Conservation (phyloP, 306 rosid genomes). For the Sophora flavescens region DNA sequence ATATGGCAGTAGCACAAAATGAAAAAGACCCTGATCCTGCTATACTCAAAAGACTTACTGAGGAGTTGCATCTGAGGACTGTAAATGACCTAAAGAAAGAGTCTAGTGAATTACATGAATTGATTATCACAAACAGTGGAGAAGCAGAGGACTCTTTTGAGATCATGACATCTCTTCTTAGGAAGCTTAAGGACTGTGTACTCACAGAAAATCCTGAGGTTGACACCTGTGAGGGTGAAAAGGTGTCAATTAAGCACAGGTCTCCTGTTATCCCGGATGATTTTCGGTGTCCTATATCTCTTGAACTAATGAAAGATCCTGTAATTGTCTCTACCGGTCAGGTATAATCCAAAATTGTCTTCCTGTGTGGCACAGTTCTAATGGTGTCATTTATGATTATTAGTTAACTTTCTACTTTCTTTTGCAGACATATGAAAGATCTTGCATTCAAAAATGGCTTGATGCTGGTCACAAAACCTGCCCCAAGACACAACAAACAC, state of each 20-base stretch:
- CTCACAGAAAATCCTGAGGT: slow-evolving; percentile 65
- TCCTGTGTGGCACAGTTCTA: slow-evolving; percentile 4
- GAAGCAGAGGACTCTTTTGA: slow-evolving; percentile 65
- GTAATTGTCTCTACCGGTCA: slow-evolving; percentile 97
- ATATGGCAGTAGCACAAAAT: slow-evolving; percentile 61
- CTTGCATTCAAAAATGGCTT: slow-evolving; percentile 96
- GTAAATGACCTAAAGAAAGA: slow-evolving; percentile 82
- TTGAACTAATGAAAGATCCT: slow-evolving; percentile 96
- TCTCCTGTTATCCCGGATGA: slow-evolving; percentile 99
- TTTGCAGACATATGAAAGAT: slow-evolving; percentile 91
- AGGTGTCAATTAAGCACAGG: slow-evolving; percentile 70
- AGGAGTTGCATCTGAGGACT: slow-evolving; percentile 77
- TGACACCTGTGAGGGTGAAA: slow-evolving; percentile 59
- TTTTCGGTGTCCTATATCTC: slow-evolving; percentile 96
- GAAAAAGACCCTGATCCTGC: slow-evolving; percentile 80
- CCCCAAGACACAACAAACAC: slow-evolving; percentile 93
- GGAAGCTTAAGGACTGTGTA: slow-evolving; percentile 71
- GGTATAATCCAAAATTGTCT: slow-evolving; percentile 59
- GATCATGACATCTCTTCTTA: slow-evolving; percentile 70
- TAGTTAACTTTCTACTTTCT: slow-evolving; percentile 41
- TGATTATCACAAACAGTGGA: slow-evolving; percentile 63
- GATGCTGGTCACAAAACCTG: slow-evolving; percentile 97
- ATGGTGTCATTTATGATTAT: slow-evolving; percentile 17
- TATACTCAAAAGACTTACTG: slow-evolving; percentile 78
- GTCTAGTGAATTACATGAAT: slow-evolving; percentile 79